These are phyloP conservation scores for Senna siamea DNA, from an alignment of 306 rosid genomes.

Conservation along the genomic window DNA sequence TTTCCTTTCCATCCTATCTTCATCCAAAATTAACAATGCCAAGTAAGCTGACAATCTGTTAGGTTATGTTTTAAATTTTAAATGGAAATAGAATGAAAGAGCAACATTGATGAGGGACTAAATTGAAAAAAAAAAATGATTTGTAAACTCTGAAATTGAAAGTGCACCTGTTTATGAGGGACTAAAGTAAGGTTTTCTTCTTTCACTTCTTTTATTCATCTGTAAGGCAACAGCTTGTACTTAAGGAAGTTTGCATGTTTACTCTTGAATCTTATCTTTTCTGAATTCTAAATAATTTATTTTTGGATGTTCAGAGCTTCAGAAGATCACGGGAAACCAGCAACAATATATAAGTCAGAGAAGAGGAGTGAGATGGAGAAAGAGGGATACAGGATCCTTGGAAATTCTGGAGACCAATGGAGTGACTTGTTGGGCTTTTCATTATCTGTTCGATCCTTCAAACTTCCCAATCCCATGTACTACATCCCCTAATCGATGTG, in stretches of 20 bases:
- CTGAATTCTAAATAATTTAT: conserved; percentile 31
- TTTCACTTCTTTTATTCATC: too few species aligned
- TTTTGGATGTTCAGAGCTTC: conserved; percentile 53
- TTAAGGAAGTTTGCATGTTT: too few species aligned
- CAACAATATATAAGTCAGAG: conserved; percentile 76
- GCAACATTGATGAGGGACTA: too few species aligned
- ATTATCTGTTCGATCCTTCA: conserved; percentile 70
- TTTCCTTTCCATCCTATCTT: background rate
- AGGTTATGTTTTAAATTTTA: too few species aligned
- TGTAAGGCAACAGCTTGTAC: too few species aligned
- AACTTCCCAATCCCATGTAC: conserved; percentile 98
- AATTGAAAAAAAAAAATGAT: too few species aligned
- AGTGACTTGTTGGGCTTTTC: conserved; percentile 82
- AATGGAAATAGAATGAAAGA: too few species aligned
- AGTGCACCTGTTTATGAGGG: too few species aligned
- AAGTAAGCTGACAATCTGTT: too few species aligned
- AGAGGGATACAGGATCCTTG: conserved; percentile 79
- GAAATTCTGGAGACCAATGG: conserved; percentile 97
- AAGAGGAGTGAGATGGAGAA: conserved; percentile 77
- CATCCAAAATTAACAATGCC: background rate
- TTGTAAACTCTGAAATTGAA: too few species aligned
- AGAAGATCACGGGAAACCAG: conserved; percentile 70
- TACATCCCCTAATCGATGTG: conserved; percentile 56
- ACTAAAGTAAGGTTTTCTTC: too few species aligned
- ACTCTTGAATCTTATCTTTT: background rate